phyloP scores from a whole-genome alignment of 305 asterid species.

The Solanum chacoense region DNA sequence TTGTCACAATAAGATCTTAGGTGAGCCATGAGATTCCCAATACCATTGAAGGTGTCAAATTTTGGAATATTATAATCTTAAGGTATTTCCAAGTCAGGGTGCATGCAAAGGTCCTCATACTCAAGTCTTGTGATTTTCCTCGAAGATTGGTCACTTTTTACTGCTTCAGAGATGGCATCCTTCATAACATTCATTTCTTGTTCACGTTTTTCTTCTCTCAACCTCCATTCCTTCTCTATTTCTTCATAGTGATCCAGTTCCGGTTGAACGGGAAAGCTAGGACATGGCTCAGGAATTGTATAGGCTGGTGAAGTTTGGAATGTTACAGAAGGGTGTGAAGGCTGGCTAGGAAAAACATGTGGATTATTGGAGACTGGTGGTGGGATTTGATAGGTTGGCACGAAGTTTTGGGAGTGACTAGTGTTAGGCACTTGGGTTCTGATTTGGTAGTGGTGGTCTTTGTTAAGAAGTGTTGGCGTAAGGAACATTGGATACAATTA shows the following conservation, averaged over 20 bases:
- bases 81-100: not conserved
- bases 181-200: not conserved
- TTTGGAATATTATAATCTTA: not conserved
- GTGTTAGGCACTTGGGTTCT: not conserved
- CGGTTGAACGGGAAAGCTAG: accelerated
- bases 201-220: not conserved
- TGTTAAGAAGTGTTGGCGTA: not conserved
- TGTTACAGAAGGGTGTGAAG: accelerated
- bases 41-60: not conserved
- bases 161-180: no score
- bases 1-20: no score
- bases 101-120: not conserved
- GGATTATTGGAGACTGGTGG: not conserved
- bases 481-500: no score
- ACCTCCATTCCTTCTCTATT: not conserved
- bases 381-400: not conserved
- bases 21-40: not conserved
- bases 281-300: no score
- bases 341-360: no score
- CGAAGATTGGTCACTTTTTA: no score
- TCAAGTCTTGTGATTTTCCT: not conserved
- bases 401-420: not conserved
- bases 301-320: no score
- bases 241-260: not conserved
- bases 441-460: no score